Evolutionary conservation across 129 eudicot species (phyloP), one percentile per base, ranked within the genome.

Genomic region (Flaveria sonorensis): DNA sequence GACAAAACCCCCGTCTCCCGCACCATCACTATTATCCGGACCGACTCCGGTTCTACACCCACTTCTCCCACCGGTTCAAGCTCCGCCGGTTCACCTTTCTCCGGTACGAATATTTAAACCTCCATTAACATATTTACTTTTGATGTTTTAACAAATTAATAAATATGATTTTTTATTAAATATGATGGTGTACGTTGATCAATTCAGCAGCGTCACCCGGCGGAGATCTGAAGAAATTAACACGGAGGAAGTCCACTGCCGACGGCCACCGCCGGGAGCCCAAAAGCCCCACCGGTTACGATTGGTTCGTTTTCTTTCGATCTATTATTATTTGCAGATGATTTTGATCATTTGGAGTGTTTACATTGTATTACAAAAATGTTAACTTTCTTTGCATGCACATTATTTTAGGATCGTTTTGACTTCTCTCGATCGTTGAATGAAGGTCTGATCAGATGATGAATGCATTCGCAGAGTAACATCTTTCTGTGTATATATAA

Each of bases 361-460:
- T 30, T 32, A 32, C 5, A 32, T 32, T 32, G 39, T 32, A 32
- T 32, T 32, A 32, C 4, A 32, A 13, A 13, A 19, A 21, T 1
- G 19, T 63, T 21, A 26, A 24, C 51, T 66, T 13, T 14, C 40
- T 36, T 36, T 36, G 6, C 40, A 36, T 24, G 7, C 14, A 28
- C 52, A 15, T 74, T 68, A 15, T 74, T 68, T 82, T 87, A 91
- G 97, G 97, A 81, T 91, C 80, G 81, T 91, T 70, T 78, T 86
- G 53, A 86, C 79, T 76, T 89, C 90, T 24, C 73, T 86, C 81
- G 97, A 91, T 76, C 93, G 94, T 83, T 86, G 67, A 83, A 70
- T 46, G 45, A 23, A n/a, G 9, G 45, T 4, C 39, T 45, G 59
- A 72, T 53, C 47, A 30, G n/a, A 62, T 18, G 28, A 43, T 9